A percentile compares a stretch with the other conserved stretches of the same genome.
Conservation (phyloP, 2,329 filamentous ascomycete genomes). For the Stylonectria norvegica region DNA sequence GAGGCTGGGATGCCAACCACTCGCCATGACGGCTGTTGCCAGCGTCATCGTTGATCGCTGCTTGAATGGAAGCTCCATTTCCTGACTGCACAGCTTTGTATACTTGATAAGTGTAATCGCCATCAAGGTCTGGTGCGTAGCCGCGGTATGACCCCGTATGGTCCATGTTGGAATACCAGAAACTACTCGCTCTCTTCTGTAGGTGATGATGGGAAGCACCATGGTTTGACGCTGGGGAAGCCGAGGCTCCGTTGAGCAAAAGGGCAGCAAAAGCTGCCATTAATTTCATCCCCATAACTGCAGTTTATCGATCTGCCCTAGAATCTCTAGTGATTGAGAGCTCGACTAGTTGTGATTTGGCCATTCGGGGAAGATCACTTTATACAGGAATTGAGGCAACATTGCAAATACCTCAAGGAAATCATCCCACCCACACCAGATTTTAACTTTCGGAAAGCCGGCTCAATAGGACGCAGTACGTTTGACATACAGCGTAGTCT, state of each 20-base stretch:
- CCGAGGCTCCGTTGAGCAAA: conserved; percentile 15
- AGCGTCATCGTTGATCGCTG: conserved; percentile 37
- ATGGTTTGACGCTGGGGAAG: conserved; percentile 10
- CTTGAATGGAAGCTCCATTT: conserved; percentile 36
- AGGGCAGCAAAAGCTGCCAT: conserved; percentile 10
- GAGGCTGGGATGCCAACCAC: conserved; percentile 42
- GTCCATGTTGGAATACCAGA: conserved; percentile 44
- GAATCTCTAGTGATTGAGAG: no score
- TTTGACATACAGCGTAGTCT: neutral
- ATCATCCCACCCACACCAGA: no score
- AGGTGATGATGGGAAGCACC: conserved; percentile 2
- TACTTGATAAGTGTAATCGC: conserved; percentile 36
- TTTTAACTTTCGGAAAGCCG: no score
- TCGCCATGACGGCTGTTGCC: conserved; percentile 31
- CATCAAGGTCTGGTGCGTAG: conserved; percentile 40
- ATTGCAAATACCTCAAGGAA: no score
- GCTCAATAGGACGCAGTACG: no score
- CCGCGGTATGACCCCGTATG: conserved; percentile 36
- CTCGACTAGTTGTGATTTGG: no score
- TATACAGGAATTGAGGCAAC: no score
- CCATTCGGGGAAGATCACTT: no score
- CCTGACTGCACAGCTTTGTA: conserved; percentile 37
- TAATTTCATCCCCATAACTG: conserved; percentile 8
- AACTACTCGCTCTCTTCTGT: conserved; percentile 23
- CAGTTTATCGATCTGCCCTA: no score